These are phyloP conservation scores for Polytrichum commune DNA, from an alignment of 225 moss, liverwort and hornwort species.

Conservation along the genomic window DNA sequence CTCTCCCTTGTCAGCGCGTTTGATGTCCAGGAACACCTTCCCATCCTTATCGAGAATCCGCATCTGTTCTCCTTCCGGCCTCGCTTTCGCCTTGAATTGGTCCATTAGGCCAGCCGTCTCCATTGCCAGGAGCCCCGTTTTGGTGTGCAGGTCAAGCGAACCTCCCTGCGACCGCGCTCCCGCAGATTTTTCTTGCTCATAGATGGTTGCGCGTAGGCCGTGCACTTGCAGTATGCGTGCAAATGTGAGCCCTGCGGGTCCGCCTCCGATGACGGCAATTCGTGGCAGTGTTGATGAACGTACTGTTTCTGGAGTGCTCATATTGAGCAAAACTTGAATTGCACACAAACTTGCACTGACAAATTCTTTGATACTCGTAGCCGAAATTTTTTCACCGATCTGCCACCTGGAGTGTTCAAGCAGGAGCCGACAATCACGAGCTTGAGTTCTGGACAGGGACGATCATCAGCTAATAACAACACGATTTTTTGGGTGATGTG, in stretches of 20 bases:
- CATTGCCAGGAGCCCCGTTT: not conserved
- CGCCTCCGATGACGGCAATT: conserved; percentile 4
- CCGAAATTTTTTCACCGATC: no score
- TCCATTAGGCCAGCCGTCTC: not conserved
- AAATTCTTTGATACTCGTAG: no score
- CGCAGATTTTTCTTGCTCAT: not conserved
- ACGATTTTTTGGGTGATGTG: no score
- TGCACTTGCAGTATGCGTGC: conserved; percentile 3
- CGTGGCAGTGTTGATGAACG: not conserved
- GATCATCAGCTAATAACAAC: no score
- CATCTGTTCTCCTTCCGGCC: conserved; percentile 1
- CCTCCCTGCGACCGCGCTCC: conserved; percentile 5
- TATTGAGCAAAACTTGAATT: no score
- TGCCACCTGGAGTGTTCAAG: no score
- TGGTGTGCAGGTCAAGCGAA: not conserved
- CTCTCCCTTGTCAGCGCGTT: not conserved
- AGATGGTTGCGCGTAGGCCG: not conserved
- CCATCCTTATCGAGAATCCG: conserved; percentile 4
- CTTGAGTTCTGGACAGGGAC: no score
- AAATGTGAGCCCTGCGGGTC: conserved; percentile 4
- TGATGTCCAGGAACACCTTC: not conserved
- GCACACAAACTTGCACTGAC: no score
- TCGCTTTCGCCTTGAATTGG: not conserved
- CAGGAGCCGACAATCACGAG: no score
- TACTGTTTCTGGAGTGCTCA: no score